Percentiles rank a stretch among this genome's conserved stretches.
phyloP scores from a whole-genome alignment of 176 grass and related monocot species.

The Carex pumila region DNA sequence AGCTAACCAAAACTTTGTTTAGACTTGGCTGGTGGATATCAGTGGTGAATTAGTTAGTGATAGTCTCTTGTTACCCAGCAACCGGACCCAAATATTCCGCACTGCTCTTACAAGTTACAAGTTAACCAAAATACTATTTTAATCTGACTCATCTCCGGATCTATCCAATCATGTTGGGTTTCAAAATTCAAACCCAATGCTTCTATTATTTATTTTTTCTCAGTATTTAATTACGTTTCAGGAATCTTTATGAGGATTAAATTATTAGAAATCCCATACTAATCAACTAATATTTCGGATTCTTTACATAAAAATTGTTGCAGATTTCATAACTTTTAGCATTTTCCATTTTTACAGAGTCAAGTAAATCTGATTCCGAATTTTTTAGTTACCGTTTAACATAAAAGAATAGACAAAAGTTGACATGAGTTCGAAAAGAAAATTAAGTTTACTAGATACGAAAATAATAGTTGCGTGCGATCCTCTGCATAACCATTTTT shows the following conservation, averaged over 20 bases:
- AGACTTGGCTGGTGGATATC: too few species aligned
- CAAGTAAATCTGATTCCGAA: too few species aligned
- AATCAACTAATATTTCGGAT: neutral
- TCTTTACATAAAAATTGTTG: neutral
- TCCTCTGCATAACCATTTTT: too few species aligned
- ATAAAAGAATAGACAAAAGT: too few species aligned
- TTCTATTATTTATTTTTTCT: neutral
- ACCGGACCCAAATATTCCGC: conserved; percentile 4
- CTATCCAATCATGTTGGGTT: conserved; percentile 5
- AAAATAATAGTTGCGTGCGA: too few species aligned
- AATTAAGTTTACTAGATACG: too few species aligned
- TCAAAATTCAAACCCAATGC: neutral
- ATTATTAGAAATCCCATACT: neutral
- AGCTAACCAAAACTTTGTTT: too few species aligned
- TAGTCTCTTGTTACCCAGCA: neutral
- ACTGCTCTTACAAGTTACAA: neutral
- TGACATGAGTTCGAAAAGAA: too few species aligned
- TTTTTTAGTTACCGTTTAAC: too few species aligned
- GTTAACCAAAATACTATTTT: conserved; percentile 1
- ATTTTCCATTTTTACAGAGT: too few species aligned
- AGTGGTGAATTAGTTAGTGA: too few species aligned
- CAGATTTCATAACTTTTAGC: neutral
- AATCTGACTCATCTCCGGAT: neutral
- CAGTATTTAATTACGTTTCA: neutral
- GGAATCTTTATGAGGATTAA: neutral